A percentile compares a stretch with the other conserved stretches of the same genome.
Conservation (phyloP, 768 basidiomycete genomes). For the Serendipita sp. region DNA sequence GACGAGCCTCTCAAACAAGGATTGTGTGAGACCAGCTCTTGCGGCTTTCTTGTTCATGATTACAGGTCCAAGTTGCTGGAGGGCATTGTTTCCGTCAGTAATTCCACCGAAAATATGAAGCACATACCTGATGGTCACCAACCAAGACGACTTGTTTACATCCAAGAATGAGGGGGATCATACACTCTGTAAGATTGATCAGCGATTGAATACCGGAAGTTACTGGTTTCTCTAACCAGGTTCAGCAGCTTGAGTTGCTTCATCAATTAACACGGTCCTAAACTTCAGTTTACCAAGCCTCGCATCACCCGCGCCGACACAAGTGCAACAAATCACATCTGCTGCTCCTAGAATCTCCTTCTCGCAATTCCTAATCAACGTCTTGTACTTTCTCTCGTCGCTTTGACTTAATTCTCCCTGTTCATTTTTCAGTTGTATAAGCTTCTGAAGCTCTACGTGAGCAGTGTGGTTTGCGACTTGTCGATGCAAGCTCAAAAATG, state of each 20-base stretch:
- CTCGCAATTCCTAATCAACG: constrained; percentile 85
- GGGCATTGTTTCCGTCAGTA: constrained; percentile 8
- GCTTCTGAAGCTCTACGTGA: constrained; percentile 92
- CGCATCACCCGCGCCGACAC: constrained; percentile 95
- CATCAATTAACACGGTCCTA: constrained; percentile 94
- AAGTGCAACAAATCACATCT: constrained; percentile 97
- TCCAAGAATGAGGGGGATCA: constrained; percentile 96
- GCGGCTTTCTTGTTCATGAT: constrained; percentile 99
- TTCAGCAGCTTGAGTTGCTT: constrained; percentile 95
- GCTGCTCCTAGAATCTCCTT: constrained; percentile 91
- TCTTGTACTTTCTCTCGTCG: constrained; percentile 97
- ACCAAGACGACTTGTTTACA: constrained; percentile 98
- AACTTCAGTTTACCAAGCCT: constrained; percentile 94
- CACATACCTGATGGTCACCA: constrained; percentile 62
- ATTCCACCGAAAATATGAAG: neutral
- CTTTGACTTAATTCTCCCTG: constrained; percentile 93
- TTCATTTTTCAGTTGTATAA: constrained; percentile 94
- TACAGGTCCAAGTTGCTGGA: constrained; percentile 86
- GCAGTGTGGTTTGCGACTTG: constrained; percentile 95
- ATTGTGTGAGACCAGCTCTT: constrained; percentile 94
- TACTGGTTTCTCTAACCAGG: constrained; percentile 41
- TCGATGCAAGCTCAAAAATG: constrained; percentile 87
- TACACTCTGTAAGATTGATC: constrained; percentile 53
- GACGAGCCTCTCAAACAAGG: constrained; percentile 93
- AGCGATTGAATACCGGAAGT: neutral